Base-by-base conservation (phyloP, 164 flowering plant species). In the Kingdonia uniflora region DNA sequence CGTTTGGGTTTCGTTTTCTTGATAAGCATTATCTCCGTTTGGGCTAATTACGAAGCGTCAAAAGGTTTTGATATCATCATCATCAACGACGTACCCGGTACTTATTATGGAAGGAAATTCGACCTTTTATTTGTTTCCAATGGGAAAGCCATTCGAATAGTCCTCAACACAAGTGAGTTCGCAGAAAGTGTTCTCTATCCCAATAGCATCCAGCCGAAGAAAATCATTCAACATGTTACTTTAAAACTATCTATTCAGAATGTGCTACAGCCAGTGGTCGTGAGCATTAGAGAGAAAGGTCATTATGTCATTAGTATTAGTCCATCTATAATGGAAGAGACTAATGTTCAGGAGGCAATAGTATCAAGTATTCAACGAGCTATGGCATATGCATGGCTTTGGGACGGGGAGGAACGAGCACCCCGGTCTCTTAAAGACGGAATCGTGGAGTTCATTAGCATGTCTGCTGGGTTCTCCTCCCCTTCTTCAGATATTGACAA, bases 1-100 rank as follows among this genome's bases (percentile, higher is more conserved):
- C n/a, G 50, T 22, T 10, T 47, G 4, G n/a, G 5, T 5, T 47
- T 47, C 50, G 13, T 80, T 21, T 11, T 58, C 37, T 14, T 64
- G 21, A 37, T 80, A 23, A 72, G 67, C 19, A 2, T 53, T 33
- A 0, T 80, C 55, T 70, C 85, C 16, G 0, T 72, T 14, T 80
- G 79, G 80, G 90, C 82, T 14, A 75, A 66, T 54, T 49, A 61
- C 14, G 84, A 76, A 65, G 81, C 79, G 1, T 80, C 90, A 29
- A 78, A 74, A 69, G 80, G 80, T 19, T 76, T 76, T 49, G 57
- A 61, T 5, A 52, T 83, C 51, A 57, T 57, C 52, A 47, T 83
- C 48, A 6, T 62, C 54, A 78, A 78, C 60, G 71, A 61, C 20
- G 62, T 63, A 56, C 42, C 13, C 21, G 45, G 62, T 38, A 55